Evolutionary conservation across 23 red algal genomes (phyloP).

Genomic region (Gracilaria domingensis): DNA sequence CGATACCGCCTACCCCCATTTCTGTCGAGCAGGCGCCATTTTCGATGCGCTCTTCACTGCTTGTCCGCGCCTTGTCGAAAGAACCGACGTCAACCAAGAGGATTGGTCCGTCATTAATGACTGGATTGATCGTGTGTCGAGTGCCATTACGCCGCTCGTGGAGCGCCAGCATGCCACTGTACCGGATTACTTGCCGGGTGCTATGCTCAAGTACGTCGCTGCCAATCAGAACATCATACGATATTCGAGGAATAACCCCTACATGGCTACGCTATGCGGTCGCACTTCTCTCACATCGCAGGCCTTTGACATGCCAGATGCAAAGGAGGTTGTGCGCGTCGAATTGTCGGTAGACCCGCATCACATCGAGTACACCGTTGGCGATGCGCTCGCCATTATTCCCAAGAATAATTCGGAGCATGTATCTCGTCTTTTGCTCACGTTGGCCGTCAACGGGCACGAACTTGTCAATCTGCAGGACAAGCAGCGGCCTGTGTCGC

Average conservation of each 20-base stretch:
- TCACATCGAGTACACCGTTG: constrained; percentile 67
- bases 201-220: constrained; percentile 56
- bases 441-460: constrained; percentile 77
- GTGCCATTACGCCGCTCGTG: constrained; percentile 2
- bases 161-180: neutral
- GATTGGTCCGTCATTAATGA: constrained; percentile 85
- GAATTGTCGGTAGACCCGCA: constrained; percentile 65
- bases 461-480: constrained; percentile 51
- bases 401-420: constrained; percentile 74
- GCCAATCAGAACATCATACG: constrained; percentile 2
- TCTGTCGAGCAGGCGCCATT: constrained; percentile 84
- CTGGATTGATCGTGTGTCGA: constrained; percentile 60
- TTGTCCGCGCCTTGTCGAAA: constrained; percentile 20
- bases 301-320: neutral
- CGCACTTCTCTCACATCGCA: constrained; percentile 64
- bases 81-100: constrained; percentile 83
- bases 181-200: constrained; percentile 58
- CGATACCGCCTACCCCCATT: constrained; percentile 87
- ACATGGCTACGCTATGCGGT: constrained; percentile 65
- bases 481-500: neutral
- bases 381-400: constrained; percentile 89
- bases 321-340: constrained; percentile 82
- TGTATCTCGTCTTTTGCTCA: constrained; percentile 68
- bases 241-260: constrained; percentile 76
- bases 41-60: constrained; percentile 43